A percentile compares a stretch with the other conserved stretches of the same genome.
Conservation (phyloP, 2,329 filamentous ascomycete species). For the Venturia nashicola region DNA sequence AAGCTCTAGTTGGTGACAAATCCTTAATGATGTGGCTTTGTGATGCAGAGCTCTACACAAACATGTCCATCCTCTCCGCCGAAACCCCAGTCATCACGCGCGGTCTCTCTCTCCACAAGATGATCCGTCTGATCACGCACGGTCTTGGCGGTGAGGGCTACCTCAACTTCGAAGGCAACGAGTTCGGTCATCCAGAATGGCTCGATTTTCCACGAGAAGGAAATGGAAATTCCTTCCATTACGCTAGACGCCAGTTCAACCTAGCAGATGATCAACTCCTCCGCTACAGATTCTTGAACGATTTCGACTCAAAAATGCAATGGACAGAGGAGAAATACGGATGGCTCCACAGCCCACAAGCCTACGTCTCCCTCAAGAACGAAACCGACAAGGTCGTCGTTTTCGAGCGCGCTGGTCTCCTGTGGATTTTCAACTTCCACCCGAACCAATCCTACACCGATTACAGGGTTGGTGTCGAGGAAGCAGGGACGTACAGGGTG, state of each 20-base stretch:
- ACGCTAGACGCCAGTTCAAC: conserved; percentile 86
- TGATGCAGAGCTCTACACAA: conserved; percentile 92
- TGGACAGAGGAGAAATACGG: conserved; percentile 75
- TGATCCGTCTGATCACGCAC: conserved; percentile 92
- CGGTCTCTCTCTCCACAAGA: conserved; percentile 87
- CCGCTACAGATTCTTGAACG: conserved; percentile 82
- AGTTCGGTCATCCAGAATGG: conserved; percentile 98
- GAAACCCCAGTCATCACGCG: conserved; percentile 81
- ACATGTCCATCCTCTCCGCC: conserved; percentile 83
- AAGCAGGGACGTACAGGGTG: conserved; percentile 72
- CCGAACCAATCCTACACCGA: conserved; percentile 74
- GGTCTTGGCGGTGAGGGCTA: conserved; percentile 88
- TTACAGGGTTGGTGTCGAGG: conserved; percentile 82
- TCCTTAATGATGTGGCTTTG: conserved; percentile 96
- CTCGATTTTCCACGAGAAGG: conserved; percentile 93
- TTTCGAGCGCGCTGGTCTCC: conserved; percentile 79
- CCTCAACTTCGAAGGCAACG: conserved; percentile 97
- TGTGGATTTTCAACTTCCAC: conserved; percentile 97
- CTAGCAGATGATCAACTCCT: conserved; percentile 75
- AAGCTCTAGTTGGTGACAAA: conserved; percentile 97
- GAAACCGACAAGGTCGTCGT: conserved; percentile 90
- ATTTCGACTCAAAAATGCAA: conserved; percentile 91
- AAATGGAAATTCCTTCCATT: conserved; percentile 89
- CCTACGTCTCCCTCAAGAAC: conserved; percentile 88
- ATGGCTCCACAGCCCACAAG: conserved; percentile 77